phyloP scores from a whole-genome alignment of 116 monocot species.

The Iris pallida region DNA sequence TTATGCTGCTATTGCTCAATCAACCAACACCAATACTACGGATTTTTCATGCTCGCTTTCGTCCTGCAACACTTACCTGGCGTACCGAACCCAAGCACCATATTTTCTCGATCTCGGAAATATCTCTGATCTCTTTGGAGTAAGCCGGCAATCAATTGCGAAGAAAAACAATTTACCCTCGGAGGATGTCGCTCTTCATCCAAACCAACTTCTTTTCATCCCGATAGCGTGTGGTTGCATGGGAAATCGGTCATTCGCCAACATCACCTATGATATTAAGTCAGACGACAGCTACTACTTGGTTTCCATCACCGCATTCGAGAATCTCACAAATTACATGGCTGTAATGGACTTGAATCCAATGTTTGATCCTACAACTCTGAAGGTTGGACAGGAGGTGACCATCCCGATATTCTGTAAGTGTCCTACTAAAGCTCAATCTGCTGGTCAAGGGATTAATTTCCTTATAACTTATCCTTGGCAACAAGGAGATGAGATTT shows the following conservation, averaged over 20 bases:
- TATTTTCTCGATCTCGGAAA: background rate
- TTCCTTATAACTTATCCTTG: slow-evolving; percentile 1
- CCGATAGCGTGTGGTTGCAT: background rate
- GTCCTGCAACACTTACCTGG: background rate
- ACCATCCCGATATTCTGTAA: background rate
- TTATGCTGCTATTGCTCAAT: background rate
- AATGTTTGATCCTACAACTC: background rate
- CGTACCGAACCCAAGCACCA: background rate
- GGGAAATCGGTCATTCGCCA: background rate
- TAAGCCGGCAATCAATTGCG: background rate
- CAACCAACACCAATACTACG: background rate
- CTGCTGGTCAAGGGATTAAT: background rate
- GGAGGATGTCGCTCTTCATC: background rate
- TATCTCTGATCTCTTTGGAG: background rate
- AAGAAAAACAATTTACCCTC: background rate
- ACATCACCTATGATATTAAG: background rate
- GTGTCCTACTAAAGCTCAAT: background rate
- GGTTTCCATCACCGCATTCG: background rate
- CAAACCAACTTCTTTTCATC: background rate
- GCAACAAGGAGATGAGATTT: background rate
- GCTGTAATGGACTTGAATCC: background rate
- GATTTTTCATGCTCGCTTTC: background rate
- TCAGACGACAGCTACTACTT: background rate
- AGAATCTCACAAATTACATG: background rate
- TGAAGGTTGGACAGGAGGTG: background rate